phyloP scores from a whole-genome alignment of 495 filamentous ascomycete species.

The Aspergillus kassunensis region DNA sequence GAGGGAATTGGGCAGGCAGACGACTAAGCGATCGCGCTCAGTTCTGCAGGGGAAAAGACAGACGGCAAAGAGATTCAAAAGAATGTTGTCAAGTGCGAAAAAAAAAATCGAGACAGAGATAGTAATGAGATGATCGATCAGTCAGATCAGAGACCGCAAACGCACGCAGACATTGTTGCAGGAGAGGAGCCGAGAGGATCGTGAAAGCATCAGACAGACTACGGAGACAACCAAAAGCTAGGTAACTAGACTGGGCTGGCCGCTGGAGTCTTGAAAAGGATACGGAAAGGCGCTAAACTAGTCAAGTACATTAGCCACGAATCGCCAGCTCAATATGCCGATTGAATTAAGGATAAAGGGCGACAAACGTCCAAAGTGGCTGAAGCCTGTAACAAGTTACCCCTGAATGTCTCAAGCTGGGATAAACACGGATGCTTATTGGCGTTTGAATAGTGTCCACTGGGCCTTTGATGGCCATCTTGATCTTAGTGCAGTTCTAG shows the following conservation, averaged over 20 bases:
- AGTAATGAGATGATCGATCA: constrained; percentile 1
- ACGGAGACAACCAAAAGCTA: background rate
- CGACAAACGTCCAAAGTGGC: background rate
- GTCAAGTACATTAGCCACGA: constrained; percentile 1
- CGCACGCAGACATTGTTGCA: background rate
- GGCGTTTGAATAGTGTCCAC: background rate
- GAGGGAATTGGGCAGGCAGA: background rate
- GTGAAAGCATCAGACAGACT: background rate
- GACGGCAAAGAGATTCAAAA: constrained; percentile 2
- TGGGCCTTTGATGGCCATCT: background rate
- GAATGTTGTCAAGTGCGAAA: background rate
- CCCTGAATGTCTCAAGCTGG: constrained; percentile 20
- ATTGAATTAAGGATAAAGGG: background rate
- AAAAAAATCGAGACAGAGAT: background rate
- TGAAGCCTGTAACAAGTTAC: constrained; percentile 15
- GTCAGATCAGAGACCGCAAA: background rate
- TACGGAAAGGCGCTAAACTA: constrained; percentile 5
- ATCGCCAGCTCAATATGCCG: background rate
- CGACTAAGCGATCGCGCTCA: background rate
- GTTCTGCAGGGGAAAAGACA: background rate
- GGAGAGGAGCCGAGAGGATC: background rate
- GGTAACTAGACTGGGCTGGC: too few species aligned
- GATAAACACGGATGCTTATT: constrained; percentile 2
- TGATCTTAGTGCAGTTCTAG: constrained; percentile 2
- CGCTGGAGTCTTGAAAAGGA: background rate